These are phyloP conservation scores for Secale cereale DNA, from an alignment of 176 grass and related monocot species.

Conservation along the genomic window DNA sequence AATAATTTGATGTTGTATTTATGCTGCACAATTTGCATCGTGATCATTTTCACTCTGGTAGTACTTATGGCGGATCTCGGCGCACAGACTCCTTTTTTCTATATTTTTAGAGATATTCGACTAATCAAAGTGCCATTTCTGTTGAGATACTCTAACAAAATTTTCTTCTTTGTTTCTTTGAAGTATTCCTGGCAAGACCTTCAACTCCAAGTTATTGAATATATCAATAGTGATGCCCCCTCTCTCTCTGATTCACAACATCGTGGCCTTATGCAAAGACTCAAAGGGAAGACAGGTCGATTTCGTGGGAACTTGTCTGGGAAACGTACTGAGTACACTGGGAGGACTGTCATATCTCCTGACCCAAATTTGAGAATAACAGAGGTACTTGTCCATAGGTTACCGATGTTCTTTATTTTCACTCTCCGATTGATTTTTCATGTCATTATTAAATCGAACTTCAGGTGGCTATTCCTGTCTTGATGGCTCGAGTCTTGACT, in stretches of 20 bases:
- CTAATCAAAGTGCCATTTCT: slow-evolving; percentile 1
- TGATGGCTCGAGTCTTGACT: slow-evolving; percentile 87
- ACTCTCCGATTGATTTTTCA: slow-evolving; percentile 14
- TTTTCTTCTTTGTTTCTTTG: slow-evolving; percentile 5
- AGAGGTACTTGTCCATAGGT: slow-evolving; percentile 48
- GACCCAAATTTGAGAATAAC: slow-evolving; percentile 98
- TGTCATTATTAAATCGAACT: slow-evolving; percentile 20
- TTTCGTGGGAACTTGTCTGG: slow-evolving; percentile 97
- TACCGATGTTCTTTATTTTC: slow-evolving; percentile 11
- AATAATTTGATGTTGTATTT: not conserved
- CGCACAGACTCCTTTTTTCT: too few relatives aligned
- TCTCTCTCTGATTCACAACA: slow-evolving; percentile 64
- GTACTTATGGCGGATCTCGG: too few relatives aligned
- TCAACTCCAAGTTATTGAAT: slow-evolving; percentile 88
- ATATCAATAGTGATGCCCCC: slow-evolving; percentile 90
- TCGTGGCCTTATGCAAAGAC: slow-evolving; percentile 78
- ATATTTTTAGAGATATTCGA: too few relatives aligned
- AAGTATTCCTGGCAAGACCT: slow-evolving; percentile 77
- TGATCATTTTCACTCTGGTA: not conserved
- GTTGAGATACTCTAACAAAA: slow-evolving; percentile 1
- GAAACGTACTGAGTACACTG: slow-evolving; percentile 95
- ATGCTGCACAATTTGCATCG: not conserved
- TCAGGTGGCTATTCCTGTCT: slow-evolving; percentile 87
- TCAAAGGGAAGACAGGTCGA: slow-evolving; percentile 89
- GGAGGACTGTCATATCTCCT: slow-evolving; percentile 97